A percentile compares a stretch with the other conserved stretches of the same genome.
These are phyloP conservation scores for Tuber umbilicatum DNA, from an alignment of 495 filamentous ascomycete species.

Conservation along the genomic window DNA sequence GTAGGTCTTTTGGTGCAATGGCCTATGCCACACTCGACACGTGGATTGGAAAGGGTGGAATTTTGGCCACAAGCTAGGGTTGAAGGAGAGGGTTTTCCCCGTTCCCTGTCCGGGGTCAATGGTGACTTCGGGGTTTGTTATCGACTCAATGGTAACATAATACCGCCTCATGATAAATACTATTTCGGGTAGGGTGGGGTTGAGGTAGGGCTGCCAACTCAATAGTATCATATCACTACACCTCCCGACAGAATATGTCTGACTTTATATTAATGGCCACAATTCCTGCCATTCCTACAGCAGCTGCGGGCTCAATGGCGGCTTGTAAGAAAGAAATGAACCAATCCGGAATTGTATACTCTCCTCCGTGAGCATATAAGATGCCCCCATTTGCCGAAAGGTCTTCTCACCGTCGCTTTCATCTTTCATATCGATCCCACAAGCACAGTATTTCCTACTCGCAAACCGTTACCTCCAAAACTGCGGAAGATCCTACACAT, in stretches of 20 bases:
- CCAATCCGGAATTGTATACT: not conserved
- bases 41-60: not conserved
- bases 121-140: not conserved
- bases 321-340: not conserved
- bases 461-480: not conserved
- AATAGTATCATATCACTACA: not conserved
- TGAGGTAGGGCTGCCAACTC: not conserved
- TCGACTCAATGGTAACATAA: not conserved
- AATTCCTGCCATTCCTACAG: not conserved
- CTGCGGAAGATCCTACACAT: not conserved
- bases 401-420: not conserved
- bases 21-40: not conserved
- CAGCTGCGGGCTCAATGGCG: not conserved
- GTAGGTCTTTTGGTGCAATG: not conserved
- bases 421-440: not conserved
- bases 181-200: not conserved
- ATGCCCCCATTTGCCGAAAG: not conserved
- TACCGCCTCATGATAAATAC: not conserved
- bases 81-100: not conserved
- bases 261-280: not conserved
- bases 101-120: not conserved
- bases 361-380: not conserved
- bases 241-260: not conserved
- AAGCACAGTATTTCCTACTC: not conserved
- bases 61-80: not conserved